These are phyloP conservation scores for Coemansia sp. DNA, from an alignment of 192 early-diverging fungal species.

Conservation along the genomic window DNA sequence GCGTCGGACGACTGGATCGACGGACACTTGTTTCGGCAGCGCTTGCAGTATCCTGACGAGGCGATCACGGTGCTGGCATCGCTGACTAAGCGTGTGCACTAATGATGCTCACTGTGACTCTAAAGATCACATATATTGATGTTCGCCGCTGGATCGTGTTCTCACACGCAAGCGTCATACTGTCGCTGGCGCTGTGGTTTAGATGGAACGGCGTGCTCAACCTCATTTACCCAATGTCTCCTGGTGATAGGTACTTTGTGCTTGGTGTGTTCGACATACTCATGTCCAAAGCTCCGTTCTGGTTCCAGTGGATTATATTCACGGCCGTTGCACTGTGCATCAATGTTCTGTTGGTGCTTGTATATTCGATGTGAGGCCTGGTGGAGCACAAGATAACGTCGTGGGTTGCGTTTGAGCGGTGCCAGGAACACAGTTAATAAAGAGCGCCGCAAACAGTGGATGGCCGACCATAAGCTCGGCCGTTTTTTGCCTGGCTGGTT, in stretches of 20 bases:
- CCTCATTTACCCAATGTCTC: slow-evolving; percentile 57
- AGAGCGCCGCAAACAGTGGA: slow-evolving; percentile 2
- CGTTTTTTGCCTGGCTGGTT: slow-evolving; percentile 68
- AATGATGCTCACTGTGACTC: slow-evolving; percentile 65
- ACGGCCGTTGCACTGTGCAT: slow-evolving; percentile 56
- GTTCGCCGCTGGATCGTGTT: slow-evolving; percentile 64
- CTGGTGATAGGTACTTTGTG: slow-evolving; percentile 58
- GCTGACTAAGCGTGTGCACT: slow-evolving; percentile 56
- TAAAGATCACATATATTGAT: slow-evolving; percentile 72
- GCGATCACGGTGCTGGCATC: slow-evolving; percentile 49
- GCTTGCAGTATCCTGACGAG: slow-evolving; percentile 47
- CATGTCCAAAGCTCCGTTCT: slow-evolving; percentile 55
- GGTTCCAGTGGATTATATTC: slow-evolving; percentile 61
- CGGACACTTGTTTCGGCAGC: slow-evolving; percentile 51
- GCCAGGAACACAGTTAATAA: slow-evolving; percentile 17
- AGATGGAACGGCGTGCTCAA: slow-evolving; percentile 63
- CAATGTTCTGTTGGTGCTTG: slow-evolving; percentile 47
- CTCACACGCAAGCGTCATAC: slow-evolving; percentile 60
- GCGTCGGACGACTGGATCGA: slow-evolving; percentile 51
- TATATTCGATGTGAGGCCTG: slow-evolving; percentile 28
- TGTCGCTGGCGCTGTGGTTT: slow-evolving; percentile 63
- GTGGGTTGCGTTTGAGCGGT: slow-evolving; percentile 37
- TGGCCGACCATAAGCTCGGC: neutral
- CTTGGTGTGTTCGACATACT: slow-evolving; percentile 56
- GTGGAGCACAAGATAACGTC: slow-evolving; percentile 33